phyloP scores from a whole-genome alignment of 106 monocot genomes.

The Xerophyta viscosa region DNA sequence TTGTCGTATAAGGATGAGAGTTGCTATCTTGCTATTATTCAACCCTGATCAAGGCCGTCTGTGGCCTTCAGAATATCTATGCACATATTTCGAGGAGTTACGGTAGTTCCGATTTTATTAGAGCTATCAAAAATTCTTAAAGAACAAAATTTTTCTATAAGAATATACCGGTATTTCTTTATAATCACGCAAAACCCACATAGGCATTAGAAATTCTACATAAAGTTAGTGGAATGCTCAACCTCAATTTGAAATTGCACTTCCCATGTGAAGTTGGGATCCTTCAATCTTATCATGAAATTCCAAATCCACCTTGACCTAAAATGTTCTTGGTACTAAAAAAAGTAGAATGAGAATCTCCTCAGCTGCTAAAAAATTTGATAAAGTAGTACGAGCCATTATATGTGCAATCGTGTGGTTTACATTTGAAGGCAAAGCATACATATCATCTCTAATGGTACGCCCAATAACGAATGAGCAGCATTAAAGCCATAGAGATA shows the following conservation, averaged over 20 bases:
- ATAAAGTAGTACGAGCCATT: too few relatives aligned
- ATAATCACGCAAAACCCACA: slow-evolving; percentile 92
- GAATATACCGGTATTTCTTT: too few relatives aligned
- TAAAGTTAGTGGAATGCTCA: slow-evolving; percentile 88
- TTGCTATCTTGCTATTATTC: too few relatives aligned
- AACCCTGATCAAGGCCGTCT: too few relatives aligned
- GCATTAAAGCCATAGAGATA: slow-evolving; percentile 14
- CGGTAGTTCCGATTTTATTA: too few relatives aligned
- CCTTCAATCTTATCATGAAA: slow-evolving; percentile 84
- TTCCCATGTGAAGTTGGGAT: slow-evolving; percentile 87
- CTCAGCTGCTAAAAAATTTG: slow-evolving; percentile 84
- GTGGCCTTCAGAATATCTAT: too few relatives aligned
- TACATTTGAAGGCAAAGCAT: slow-evolving; percentile 35
- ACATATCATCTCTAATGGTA: slow-evolving; percentile 30
- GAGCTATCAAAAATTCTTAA: too few relatives aligned
- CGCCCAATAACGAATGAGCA: slow-evolving; percentile 39
- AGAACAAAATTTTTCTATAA: too few relatives aligned
- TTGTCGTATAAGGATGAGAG: slow-evolving; percentile 91
- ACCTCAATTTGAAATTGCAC: slow-evolving; percentile 98
- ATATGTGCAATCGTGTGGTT: too few relatives aligned
- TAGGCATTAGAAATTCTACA: slow-evolving; percentile 74
- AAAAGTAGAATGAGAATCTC: slow-evolving; percentile 71
- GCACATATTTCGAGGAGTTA: too few relatives aligned
- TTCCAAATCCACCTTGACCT: slow-evolving; percentile 95
- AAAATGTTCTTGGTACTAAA: slow-evolving; percentile 80